phyloP scores from a whole-genome alignment of 116 monocot species.

The Papilionanthe hybrid region DNA sequence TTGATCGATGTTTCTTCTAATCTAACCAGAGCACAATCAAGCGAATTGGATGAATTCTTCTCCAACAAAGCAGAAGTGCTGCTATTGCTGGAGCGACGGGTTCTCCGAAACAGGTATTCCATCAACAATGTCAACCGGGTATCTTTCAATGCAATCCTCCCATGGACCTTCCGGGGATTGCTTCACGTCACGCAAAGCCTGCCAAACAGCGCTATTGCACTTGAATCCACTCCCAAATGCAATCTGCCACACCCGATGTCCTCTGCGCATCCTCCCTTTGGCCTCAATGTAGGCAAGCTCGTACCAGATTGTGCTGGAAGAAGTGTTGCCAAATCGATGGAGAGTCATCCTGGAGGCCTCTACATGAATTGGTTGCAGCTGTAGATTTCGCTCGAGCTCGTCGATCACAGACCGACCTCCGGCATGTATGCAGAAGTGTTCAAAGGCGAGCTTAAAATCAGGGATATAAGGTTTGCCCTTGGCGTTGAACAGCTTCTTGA shows the following conservation, averaged over 20 bases:
- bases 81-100: background rate
- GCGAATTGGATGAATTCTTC: no score
- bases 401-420: conserved; percentile 17
- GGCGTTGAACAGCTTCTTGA: conserved; percentile 31
- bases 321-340: conserved; percentile 55
- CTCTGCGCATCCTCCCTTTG: conserved; percentile 36
- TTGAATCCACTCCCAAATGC: conserved; percentile 50
- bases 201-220: conserved; percentile 57
- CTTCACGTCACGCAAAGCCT: conserved; percentile 30
- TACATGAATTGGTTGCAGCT: conserved; percentile 31
- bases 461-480: conserved; percentile 45
- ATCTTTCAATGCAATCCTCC: conserved; percentile 31
- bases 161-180: conserved; percentile 26
- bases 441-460: conserved; percentile 52
- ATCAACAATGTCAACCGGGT: conserved; percentile 39
- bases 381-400: conserved; percentile 49
- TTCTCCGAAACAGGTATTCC: background rate
- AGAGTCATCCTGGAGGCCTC: conserved; percentile 54
- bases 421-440: conserved; percentile 52
- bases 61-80: no score
- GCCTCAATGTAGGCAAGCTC: conserved; percentile 44
- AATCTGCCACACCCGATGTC: conserved; percentile 51
- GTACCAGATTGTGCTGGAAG: conserved; percentile 52
- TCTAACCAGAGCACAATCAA: no score
- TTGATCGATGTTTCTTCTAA: no score